phyloP scores from a whole-genome alignment of 768 basidiomycete species.

The Galerina sulciceps region DNA sequence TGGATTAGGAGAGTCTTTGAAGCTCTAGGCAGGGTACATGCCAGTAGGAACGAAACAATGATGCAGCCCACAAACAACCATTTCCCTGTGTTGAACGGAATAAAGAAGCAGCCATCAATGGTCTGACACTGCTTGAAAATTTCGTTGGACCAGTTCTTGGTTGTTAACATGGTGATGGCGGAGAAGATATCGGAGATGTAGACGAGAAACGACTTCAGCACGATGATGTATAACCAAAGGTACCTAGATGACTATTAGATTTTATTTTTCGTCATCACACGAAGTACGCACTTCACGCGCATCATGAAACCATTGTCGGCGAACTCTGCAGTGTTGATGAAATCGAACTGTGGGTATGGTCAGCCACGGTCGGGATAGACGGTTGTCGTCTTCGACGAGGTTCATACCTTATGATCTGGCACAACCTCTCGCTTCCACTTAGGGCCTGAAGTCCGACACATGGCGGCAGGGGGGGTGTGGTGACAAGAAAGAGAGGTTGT shows the following conservation, averaged over 20 bases:
- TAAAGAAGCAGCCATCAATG: constrained; percentile 75
- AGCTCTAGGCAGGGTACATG: constrained; percentile 38
- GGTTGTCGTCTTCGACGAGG: background rate
- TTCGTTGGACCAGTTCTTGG: constrained; percentile 87
- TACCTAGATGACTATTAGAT: constrained; percentile 56
- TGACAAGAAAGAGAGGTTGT: constrained; percentile 19
- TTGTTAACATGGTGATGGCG: constrained; percentile 94
- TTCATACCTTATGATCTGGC: constrained; percentile 91
- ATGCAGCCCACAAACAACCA: constrained; percentile 99
- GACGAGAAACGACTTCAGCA: constrained; percentile 95
- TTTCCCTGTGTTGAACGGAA: constrained; percentile 87
- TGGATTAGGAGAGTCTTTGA: background rate
- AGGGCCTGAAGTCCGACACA: constrained; percentile 57
- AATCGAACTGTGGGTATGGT: constrained; percentile 81
- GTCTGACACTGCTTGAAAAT: constrained; percentile 79
- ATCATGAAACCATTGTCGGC: constrained; percentile 85
- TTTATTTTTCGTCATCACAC: background rate
- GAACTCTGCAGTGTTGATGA: constrained; percentile 93
- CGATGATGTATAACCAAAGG: constrained; percentile 88
- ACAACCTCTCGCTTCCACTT: constrained; percentile 98
- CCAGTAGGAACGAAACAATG: constrained; percentile 96
- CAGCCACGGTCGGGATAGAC: constrained; percentile 19
- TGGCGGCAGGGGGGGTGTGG: constrained; percentile 22
- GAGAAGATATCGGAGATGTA: constrained; percentile 98
- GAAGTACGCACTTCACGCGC: constrained; percentile 73